phyloP scores from a whole-genome alignment of 2,329 filamentous ascomycete species.

The Claviceps spartinae region DNA sequence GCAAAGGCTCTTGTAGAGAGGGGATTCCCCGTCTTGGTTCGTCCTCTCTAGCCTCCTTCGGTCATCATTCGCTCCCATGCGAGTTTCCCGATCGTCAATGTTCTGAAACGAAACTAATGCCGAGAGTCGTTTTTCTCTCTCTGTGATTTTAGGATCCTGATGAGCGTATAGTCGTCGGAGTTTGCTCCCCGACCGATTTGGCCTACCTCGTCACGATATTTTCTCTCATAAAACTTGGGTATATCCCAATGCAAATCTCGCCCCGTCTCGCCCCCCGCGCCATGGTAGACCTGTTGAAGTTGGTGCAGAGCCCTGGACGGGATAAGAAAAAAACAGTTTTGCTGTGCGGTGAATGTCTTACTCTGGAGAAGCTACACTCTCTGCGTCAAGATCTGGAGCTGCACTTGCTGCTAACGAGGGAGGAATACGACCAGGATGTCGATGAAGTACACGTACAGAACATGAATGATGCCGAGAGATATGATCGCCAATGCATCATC shows the following conservation, averaged over 20 bases:
- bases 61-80: background rate
- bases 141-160: background rate
- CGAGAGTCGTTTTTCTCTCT: background rate
- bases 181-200: conserved; percentile 49
- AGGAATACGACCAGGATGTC: background rate
- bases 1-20: background rate
- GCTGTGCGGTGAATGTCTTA: background rate
- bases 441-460: background rate
- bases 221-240: background rate
- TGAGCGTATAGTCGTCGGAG: background rate
- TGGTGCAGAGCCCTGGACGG: background rate
- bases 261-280: background rate
- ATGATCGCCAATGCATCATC: background rate
- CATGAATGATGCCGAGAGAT: background rate
- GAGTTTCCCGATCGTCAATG: too few relatives aligned
- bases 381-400: background rate
- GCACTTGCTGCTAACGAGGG: background rate
- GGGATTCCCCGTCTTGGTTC: background rate
- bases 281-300: background rate
- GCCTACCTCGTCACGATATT: conserved; percentile 2
- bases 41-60: background rate
- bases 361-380: background rate
- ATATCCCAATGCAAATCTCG: background rate
- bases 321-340: background rate
- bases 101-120: too few relatives aligned